Base-by-base conservation (phyloP, 176 grass and related monocot species). In the Ampelocalamus luodianensis region DNA sequence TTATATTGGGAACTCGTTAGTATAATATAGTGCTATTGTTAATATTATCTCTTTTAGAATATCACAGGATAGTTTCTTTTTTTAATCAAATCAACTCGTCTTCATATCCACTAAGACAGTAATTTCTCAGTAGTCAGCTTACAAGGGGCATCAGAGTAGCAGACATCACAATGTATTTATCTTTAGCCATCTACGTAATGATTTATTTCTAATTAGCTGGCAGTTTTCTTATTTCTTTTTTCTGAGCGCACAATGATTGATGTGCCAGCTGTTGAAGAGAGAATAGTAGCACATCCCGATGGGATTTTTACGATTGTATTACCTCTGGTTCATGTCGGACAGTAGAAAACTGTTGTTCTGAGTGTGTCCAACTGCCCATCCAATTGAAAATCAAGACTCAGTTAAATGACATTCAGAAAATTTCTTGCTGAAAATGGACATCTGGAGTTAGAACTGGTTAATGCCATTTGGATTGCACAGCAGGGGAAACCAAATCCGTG, bases 241-340 rank as follows among this genome's bases (percentile, higher is more conserved):
- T 56, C 11, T n/a, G 27, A 61, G 20, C 6, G 66, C 6, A 39
- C 74, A 79, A 71, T 85, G 42, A 85, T 79, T 79, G 83, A 34
- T 60, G 20, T 60, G 12, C 45, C 83, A 85, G 20, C 51, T 79
- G 24, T 61, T 70, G 51, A 20, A 16, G 50, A 36, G 0, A 38
- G 18, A 24, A 12, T 22, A 68, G 8, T 69, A 29, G 22, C 11
- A 70, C 42, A 17, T 59, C 37, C 24, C 36, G 18, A 46, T 69
- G 17, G 26, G 55, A 70, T 71, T 78, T 61, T 15, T 32, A 40
- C 59, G 29, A 37, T 74, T 74, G 1, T 26, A 51, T 73, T 10
- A 73, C 27, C 20, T 67, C 13, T 55, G 36, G 72, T 50, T 67
- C 34, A 42, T 55, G 40, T 42, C 38, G 23, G 8, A 60, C 32